A percentile compares a stretch with the other conserved stretches of the same genome.
Conservation (phyloP, 805 yeast species). For the Zygoascus flipseniorum region DNA sequence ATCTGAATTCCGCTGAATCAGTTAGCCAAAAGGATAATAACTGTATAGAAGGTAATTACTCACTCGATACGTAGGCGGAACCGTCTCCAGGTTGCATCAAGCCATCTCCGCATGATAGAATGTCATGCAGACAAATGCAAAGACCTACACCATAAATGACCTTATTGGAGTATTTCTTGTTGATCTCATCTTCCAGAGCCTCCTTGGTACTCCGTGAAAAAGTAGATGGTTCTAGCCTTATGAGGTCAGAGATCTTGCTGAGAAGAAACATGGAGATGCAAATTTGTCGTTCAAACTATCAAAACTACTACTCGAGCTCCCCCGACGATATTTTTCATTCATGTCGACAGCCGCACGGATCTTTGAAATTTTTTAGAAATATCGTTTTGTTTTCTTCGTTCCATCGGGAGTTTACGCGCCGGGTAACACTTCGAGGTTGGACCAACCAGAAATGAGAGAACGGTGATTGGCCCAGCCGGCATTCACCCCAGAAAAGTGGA, state of each 20-base stretch:
- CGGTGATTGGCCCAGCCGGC: background rate
- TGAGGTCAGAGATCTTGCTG: constrained; percentile 70
- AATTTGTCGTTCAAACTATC: too few species aligned
- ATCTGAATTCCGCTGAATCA: constrained; percentile 49
- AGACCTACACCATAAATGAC: constrained; percentile 79
- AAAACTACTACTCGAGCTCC: too few species aligned
- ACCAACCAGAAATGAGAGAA: constrained; percentile 1
- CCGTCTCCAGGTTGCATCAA: constrained; percentile 92
- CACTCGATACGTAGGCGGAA: constrained; percentile 57
- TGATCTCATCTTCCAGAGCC: constrained; percentile 72
- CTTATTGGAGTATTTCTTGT: constrained; percentile 77
- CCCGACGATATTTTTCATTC: too few species aligned
- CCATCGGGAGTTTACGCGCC: background rate
- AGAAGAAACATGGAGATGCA: constrained; percentile 63
- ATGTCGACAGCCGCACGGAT: too few species aligned
- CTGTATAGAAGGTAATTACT: background rate
- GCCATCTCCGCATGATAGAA: constrained; percentile 78
- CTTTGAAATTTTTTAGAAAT: too few species aligned
- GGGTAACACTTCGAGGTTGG: background rate
- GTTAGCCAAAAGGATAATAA: background rate
- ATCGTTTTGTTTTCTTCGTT: too few species aligned
- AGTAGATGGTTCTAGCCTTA: constrained; percentile 80
- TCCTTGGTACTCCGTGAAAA: constrained; percentile 64
- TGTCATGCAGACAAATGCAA: constrained; percentile 77
- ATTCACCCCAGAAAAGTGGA: background rate